Evolutionary conservation across 140 eudicot species (phyloP), one percentile per base, ranked within the genome.

Genomic region (Ambrosia hybrid): DNA sequence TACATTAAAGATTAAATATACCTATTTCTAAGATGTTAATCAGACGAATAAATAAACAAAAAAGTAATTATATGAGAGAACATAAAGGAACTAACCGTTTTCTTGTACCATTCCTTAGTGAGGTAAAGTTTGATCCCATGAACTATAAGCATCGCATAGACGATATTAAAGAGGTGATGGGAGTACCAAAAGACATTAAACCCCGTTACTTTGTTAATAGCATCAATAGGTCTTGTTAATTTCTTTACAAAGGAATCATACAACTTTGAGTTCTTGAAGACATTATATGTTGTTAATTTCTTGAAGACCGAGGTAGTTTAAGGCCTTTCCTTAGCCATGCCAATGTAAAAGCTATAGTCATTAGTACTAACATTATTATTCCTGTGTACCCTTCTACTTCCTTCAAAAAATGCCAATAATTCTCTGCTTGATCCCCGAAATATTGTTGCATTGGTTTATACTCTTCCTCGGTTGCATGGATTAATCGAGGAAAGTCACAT

Each of bases 121-220:
- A 92, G 84, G 57, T 83, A 92, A 33, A 92, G 92, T 83, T 87
- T 89, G 72, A 81, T 45, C 0, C 95, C 95, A 9, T 92, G 98
- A 68, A 85, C 71, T 64, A 92, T 82, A 67, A 92, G 96, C 63
- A 82, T 48, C 15, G 71, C 10, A 67, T 92, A 92, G 64, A 92
- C 98, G 4, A 92, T 87, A 80, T 89, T 79, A 73, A 92, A 87
- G 26, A 92, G 83, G 59, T 92, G 98, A 67, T 92, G 98, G 11
- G 98, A 87, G 63, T 92, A 92, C 98, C 98, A 92, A 68, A 92
- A 92, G 73, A 92, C 89, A 63, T 92, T 92, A 78, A 85, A 92
- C n/a, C 98, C 98, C 2, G 95, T 85, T 51, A 85, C 80, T 51
- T 84, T 85, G 75, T 87, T 72, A 37, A 92, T 65, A 6, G 1